These are phyloP conservation scores for Panaeolus papilionaceus DNA, from an alignment of 768 basidiomycete genomes.

Conservation along the genomic window DNA sequence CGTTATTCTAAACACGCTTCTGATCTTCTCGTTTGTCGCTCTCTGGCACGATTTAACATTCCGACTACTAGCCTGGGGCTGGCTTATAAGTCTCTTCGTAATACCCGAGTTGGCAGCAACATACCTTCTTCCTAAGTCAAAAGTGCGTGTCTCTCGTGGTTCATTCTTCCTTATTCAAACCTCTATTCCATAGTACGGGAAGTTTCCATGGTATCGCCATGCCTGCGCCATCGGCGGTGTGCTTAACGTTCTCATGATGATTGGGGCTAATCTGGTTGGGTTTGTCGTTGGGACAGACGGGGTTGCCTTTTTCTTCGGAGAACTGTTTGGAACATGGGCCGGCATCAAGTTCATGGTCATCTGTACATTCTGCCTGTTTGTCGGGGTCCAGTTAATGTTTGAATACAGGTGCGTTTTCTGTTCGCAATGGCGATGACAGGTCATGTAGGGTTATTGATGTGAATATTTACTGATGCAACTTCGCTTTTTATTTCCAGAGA, in stretches of 20 bases:
- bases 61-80: slow-evolving; percentile 91
- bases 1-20: slow-evolving; percentile 63
- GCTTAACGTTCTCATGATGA: slow-evolving; percentile 87
- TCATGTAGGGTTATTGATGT: background rate
- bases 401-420: slow-evolving; percentile 78
- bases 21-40: slow-evolving; percentile 96
- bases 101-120: slow-evolving; percentile 79
- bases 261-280: slow-evolving; percentile 91
- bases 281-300: slow-evolving; percentile 93
- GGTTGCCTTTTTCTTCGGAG: slow-evolving; percentile 62
- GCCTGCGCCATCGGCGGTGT: slow-evolving; percentile 83
- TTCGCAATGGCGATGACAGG: background rate
- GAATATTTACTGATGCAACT: background rate
- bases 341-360: slow-evolving; percentile 72
- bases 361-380: slow-evolving; percentile 71
- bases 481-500: background rate
- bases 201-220: slow-evolving; percentile 83
- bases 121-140: slow-evolving; percentile 62
- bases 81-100: slow-evolving; percentile 92
- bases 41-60: slow-evolving; percentile 97
- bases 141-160: slow-evolving; percentile 50
- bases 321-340: slow-evolving; percentile 67
- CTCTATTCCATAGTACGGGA: slow-evolving; percentile 60
- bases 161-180: slow-evolving; percentile 9
- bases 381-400: slow-evolving; percentile 92